Evolutionary conservation across 1,139 yeast species (phyloP).

Genomic region (Scheffersomyces titani): DNA sequence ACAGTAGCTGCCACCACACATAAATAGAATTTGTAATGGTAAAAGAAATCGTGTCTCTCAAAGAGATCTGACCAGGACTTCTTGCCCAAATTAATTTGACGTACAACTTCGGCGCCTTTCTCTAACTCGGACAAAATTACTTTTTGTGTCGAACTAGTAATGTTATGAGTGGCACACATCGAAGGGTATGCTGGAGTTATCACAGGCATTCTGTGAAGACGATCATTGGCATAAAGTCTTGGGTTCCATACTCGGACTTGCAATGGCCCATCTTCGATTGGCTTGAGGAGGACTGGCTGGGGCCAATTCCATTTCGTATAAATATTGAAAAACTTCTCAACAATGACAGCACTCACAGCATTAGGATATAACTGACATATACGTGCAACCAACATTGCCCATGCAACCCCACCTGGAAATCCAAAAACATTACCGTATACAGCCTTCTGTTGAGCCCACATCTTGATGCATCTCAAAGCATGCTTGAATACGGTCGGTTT

Average conservation of each 20-base stretch:
- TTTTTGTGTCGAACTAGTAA: conserved; percentile 81
- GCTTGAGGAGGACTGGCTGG: conserved; percentile 90
- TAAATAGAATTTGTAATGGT: conserved; percentile 79
- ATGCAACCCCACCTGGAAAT: conserved; percentile 99
- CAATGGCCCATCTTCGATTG: conserved; percentile 94
- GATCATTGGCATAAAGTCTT: conserved; percentile 79
- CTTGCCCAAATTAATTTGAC: conserved; percentile 64
- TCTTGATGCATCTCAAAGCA: conserved; percentile 86
- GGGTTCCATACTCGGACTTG: conserved; percentile 99
- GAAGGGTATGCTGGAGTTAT: conserved; percentile 99
- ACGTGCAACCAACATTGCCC: conserved; percentile 99
- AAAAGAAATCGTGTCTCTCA: conserved; percentile 78
- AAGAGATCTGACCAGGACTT: conserved; percentile 77
- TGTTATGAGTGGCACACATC: conserved; percentile 98
- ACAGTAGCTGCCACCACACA: conserved; percentile 79
- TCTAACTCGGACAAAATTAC: conserved; percentile 73
- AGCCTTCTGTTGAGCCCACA: conserved; percentile 97
- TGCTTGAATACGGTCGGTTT: conserved; percentile 91
- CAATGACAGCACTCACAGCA: conserved; percentile 89
- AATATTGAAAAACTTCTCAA: conserved; percentile 84
- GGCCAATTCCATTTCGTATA: conserved; percentile 97
- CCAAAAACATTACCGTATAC: conserved; percentile 94
- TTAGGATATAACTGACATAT: conserved; percentile 96
- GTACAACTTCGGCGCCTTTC: conserved; percentile 72
- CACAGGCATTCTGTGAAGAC: conserved; percentile 96